A percentile compares a stretch with the other conserved stretches of the same genome.
These are phyloP conservation scores for Melampsora americana DNA, from an alignment of 1,284 basidiomycete genomes.

Conservation along the genomic window DNA sequence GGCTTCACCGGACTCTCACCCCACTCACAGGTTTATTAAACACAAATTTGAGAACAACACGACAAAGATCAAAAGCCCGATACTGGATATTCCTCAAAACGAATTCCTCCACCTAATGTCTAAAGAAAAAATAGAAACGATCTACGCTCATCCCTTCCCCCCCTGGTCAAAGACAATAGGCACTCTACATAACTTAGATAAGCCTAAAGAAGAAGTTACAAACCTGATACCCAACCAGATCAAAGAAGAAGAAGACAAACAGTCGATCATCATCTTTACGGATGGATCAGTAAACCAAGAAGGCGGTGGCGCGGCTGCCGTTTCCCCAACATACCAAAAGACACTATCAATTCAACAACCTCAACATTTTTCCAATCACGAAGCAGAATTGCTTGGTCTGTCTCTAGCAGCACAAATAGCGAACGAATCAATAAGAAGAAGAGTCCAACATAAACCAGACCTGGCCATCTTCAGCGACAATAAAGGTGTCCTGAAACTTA, in stretches of 20 bases:
- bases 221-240: background rate
- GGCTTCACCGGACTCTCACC: background rate
- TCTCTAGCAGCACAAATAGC: background rate
- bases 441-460: too few relatives aligned
- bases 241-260: background rate
- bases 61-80: background rate
- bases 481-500: background rate
- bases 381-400: background rate
- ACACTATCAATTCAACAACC: background rate
- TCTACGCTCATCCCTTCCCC: background rate
- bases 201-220: background rate
- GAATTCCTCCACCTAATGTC: background rate
- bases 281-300: background rate
- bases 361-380: background rate
- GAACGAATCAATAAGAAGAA: background rate
- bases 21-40: background rate
- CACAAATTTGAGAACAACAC: background rate
- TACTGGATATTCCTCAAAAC: background rate
- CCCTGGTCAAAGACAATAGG: background rate
- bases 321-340: background rate
- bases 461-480: background rate
- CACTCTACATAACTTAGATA: background rate
- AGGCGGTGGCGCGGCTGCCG: too few relatives aligned
- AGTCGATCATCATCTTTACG: background rate
- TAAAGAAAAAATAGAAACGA: background rate